These are phyloP conservation scores for Cladophialophora yegresii DNA, from an alignment of 2,329 filamentous ascomycete genomes.

Conservation along the genomic window DNA sequence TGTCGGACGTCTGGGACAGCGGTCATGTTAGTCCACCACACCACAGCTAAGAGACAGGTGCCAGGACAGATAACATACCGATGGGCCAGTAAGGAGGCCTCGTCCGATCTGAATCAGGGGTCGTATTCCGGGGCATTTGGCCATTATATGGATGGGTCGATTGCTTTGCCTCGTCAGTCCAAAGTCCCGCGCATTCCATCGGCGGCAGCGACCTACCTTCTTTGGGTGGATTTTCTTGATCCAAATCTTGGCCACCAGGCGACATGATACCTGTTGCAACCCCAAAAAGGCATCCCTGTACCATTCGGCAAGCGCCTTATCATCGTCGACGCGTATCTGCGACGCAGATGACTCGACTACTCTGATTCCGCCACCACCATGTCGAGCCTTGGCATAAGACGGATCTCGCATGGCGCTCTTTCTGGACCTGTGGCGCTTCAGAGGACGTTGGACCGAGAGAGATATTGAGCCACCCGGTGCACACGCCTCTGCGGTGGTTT, in stretches of 20 bases:
- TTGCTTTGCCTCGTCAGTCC: slow-evolving; percentile 38
- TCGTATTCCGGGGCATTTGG: slow-evolving; percentile 44
- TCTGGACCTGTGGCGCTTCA: slow-evolving; percentile 26
- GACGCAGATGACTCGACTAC: slow-evolving; percentile 31
- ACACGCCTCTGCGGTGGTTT: neutral
- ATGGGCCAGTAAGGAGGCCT: slow-evolving; percentile 44
- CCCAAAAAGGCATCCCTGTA: slow-evolving; percentile 47
- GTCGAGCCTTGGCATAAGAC: slow-evolving; percentile 28
- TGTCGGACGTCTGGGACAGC: slow-evolving; percentile 51
- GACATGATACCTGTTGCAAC: slow-evolving; percentile 51
- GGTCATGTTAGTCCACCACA: slow-evolving; percentile 2
- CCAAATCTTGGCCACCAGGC: slow-evolving; percentile 49
- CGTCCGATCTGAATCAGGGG: slow-evolving; percentile 47
- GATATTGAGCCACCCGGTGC: slow-evolving; percentile 22
- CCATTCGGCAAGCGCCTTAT: slow-evolving; percentile 43
- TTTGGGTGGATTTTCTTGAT: slow-evolving; percentile 52
- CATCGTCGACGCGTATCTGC: slow-evolving; percentile 44
- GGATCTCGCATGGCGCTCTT: slow-evolving; percentile 9
- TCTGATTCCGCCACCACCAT: slow-evolving; percentile 41
- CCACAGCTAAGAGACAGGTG: neutral
- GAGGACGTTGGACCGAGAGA: slow-evolving; percentile 21
- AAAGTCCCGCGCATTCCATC: neutral
- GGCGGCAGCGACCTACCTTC: slow-evolving; percentile 38
- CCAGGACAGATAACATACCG: slow-evolving; percentile 17
- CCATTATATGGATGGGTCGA: slow-evolving; percentile 54